These are phyloP conservation scores for Papiliotrema terrestris DNA, from an alignment of 1,284 basidiomycete species.

Conservation along the genomic window DNA sequence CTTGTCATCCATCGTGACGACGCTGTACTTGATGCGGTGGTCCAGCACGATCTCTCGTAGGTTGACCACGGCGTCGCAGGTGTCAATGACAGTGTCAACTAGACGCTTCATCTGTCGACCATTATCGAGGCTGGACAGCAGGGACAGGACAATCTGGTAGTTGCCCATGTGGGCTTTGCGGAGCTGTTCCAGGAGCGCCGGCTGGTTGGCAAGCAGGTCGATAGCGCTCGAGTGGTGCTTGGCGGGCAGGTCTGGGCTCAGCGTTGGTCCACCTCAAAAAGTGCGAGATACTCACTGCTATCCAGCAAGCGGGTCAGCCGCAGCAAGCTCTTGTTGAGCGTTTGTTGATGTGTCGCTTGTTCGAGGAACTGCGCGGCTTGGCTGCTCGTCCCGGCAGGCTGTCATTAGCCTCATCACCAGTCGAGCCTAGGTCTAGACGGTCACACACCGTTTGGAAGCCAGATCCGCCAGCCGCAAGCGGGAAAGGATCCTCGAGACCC, in stretches of 20 bases:
- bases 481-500: constrained; percentile 73
- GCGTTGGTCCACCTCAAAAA: neutral
- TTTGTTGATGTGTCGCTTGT: constrained; percentile 77
- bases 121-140: constrained; percentile 82
- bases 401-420: neutral
- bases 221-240: constrained; percentile 62
- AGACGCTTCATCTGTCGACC: constrained; percentile 76
- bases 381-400: constrained; percentile 14
- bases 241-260: constrained; percentile 41
- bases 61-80: constrained; percentile 81
- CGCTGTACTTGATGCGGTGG: constrained; percentile 76
- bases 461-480: constrained; percentile 26
- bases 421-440: neutral
- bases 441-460: constrained; percentile 20
- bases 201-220: constrained; percentile 74
- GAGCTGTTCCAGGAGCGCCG: constrained; percentile 74
- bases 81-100: constrained; percentile 83
- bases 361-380: constrained; percentile 49
- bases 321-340: constrained; percentile 74
- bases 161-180: constrained; percentile 83
- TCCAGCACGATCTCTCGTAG: constrained; percentile 82
- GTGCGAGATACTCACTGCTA: constrained; percentile 26
- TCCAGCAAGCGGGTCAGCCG: constrained; percentile 81
- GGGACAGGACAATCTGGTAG: constrained; percentile 81
- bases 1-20: constrained; percentile 70